A percentile compares a stretch with the other conserved stretches of the same genome.
These are phyloP conservation scores for Triticum monococcum DNA, from an alignment of 176 grass and related monocot species.

Conservation along the genomic window DNA sequence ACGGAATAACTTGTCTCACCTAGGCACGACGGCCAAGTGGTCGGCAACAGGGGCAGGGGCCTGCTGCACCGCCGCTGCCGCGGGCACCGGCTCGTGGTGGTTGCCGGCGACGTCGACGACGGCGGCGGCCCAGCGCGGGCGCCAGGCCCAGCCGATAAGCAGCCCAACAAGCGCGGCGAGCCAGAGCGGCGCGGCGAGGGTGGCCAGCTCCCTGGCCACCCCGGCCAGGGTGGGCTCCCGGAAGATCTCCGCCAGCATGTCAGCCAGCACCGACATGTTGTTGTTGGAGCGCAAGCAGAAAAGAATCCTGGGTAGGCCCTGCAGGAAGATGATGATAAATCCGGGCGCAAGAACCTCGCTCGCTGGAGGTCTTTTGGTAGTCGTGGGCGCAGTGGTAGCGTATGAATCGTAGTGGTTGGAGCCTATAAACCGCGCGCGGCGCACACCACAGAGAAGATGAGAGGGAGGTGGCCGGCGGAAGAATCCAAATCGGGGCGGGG, in stretches of 20 bases:
- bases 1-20: background rate
- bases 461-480: background rate
- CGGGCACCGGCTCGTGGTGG: background rate
- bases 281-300: background rate
- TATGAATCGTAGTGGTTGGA: too few species aligned
- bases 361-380: too few species aligned
- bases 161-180: constrained; percentile 65
- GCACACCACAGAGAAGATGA: background rate
- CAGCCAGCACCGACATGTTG: constrained; percentile 53
- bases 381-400: too few species aligned
- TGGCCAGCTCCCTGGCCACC: constrained; percentile 53
- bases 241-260: constrained; percentile 47
- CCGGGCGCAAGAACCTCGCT: too few species aligned
- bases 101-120: background rate
- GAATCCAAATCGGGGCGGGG: background rate
- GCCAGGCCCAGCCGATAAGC: constrained; percentile 84
- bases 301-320: too few species aligned
- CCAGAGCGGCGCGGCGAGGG: constrained; percentile 62
- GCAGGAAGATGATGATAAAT: too few species aligned
- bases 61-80: background rate
- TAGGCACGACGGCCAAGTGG: background rate
- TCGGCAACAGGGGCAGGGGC: background rate
- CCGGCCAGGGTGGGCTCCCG: constrained; percentile 48
- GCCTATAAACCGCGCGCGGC: background rate
- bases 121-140: constrained; percentile 59